Conservation (phyloP, 495 filamentous ascomycete genomes). For the Tetracladium setigerum region DNA sequence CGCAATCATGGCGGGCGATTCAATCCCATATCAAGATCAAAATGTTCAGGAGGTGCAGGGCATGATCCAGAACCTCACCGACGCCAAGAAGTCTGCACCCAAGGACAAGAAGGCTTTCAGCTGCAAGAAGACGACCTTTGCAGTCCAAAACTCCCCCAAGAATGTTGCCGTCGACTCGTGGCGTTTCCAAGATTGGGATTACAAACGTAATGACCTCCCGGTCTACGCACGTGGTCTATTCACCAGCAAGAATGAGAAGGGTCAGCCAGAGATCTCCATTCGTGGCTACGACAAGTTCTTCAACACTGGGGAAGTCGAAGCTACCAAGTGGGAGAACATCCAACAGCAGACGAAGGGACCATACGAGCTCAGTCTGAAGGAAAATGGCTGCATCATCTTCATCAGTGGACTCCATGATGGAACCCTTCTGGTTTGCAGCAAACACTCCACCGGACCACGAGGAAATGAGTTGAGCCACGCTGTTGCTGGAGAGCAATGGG, state of each 20-base stretch:
- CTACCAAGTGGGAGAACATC: slow-evolving; percentile 79
- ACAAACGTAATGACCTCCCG: slow-evolving; percentile 76
- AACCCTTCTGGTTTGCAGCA: slow-evolving; percentile 88
- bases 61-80: slow-evolving; percentile 50
- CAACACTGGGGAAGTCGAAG: slow-evolving; percentile 72
- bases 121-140: slow-evolving; percentile 68
- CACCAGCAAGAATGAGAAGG: slow-evolving; percentile 57
- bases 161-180: slow-evolving; percentile 74
- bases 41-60: slow-evolving; percentile 52
- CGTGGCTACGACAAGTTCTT: slow-evolving; percentile 99
- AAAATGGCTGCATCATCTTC: slow-evolving; percentile 99
- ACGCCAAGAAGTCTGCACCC: slow-evolving; percentile 27
- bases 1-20: slow-evolving; percentile 9
- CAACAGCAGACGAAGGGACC: slow-evolving; percentile 70
- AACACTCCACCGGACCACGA: slow-evolving; percentile 84
- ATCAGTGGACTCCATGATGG: slow-evolving; percentile 84
- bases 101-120: slow-evolving; percentile 47
- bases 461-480: slow-evolving; percentile 75
- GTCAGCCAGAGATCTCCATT: slow-evolving; percentile 65
- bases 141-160: slow-evolving; percentile 47
- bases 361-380: slow-evolving; percentile 93
- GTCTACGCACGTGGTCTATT: slow-evolving; percentile 92
- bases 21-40: slow-evolving; percentile 50
- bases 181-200: slow-evolving; percentile 91
- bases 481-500: slow-evolving; percentile 73